Evolutionary conservation across 805 yeast genomes (phyloP).

Genomic region (Nadsonia fulvescens): DNA sequence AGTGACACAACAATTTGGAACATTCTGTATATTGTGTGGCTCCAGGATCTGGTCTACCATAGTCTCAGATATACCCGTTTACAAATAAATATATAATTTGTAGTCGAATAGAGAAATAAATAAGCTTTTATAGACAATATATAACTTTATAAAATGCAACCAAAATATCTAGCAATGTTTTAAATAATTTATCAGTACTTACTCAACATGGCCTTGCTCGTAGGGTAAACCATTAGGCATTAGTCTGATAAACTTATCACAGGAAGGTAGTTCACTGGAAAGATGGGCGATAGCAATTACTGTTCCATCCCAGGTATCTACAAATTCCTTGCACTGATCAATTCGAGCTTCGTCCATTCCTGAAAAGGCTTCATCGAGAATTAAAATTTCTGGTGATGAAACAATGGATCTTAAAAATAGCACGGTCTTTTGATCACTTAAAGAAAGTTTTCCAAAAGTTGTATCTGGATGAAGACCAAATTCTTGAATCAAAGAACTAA

Average conservation of each 20-base stretch:
- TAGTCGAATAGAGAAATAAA: too few species aligned
- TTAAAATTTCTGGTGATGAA: conserved; percentile 58
- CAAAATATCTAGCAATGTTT: too few species aligned
- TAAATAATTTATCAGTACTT: too few species aligned
- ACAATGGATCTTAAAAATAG: conserved; percentile 62
- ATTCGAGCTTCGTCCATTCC: conserved; percentile 61
- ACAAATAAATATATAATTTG: too few species aligned
- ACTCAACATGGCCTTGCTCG: too few species aligned
- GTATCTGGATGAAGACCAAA: conserved; percentile 28
- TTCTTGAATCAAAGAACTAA: conserved; percentile 29
- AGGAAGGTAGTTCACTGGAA: conserved; percentile 57
- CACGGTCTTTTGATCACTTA: conserved; percentile 63
- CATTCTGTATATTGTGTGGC: too few species aligned
- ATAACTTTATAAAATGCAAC: too few species aligned
- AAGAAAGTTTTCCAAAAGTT: conserved; percentile 34
- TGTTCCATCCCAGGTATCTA: conserved; percentile 46
- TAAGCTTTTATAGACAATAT: too few species aligned
- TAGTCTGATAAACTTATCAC: conserved; percentile 33
- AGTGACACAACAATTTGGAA: too few species aligned
- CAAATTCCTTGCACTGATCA: conserved; percentile 33
- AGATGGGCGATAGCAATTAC: conserved; percentile 71
- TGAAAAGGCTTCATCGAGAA: conserved; percentile 84
- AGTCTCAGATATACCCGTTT: too few species aligned
- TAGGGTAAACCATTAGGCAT: conserved; percentile 6
- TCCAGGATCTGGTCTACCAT: too few species aligned